phyloP scores from a whole-genome alignment of 2,329 filamentous ascomycete genomes.

The Neocucurbitaria cava region DNA sequence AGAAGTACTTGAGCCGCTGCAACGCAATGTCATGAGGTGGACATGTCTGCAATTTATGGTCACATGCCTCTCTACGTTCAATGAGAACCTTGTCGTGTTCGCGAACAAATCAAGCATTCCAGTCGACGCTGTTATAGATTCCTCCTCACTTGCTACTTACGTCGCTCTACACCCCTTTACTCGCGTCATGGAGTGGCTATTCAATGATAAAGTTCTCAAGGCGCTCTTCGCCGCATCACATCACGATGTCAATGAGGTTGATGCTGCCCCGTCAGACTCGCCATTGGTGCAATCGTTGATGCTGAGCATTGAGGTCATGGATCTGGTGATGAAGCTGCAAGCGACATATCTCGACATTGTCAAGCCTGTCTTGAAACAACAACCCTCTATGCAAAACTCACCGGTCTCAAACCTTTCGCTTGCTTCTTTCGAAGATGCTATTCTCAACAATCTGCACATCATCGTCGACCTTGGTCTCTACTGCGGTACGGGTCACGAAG shows the following conservation, averaged over 20 bases:
- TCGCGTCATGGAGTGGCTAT: constrained; percentile 97
- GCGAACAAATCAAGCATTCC: constrained; percentile 78
- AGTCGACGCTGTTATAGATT: constrained; percentile 76
- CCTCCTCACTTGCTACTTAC: constrained; percentile 79
- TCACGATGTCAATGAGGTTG: constrained; percentile 75
- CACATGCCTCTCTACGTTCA: constrained; percentile 83
- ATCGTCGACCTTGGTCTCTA: constrained; percentile 86
- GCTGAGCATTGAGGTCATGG: constrained; percentile 82
- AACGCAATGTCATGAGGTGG: constrained; percentile 76
- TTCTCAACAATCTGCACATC: constrained; percentile 79
- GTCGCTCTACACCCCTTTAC: constrained; percentile 90
- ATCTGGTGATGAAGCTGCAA: constrained; percentile 83
- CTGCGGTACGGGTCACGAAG: constrained; percentile 82
- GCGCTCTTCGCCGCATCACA: constrained; percentile 80
- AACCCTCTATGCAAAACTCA: constrained; percentile 64
- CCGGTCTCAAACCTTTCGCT: constrained; percentile 77
- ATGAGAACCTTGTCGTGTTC: constrained; percentile 89
- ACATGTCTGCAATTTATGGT: constrained; percentile 85
- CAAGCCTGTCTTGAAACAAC: constrained; percentile 74
- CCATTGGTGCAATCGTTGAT: constrained; percentile 81
- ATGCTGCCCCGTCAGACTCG: constrained; percentile 76
- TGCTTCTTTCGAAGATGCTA: constrained; percentile 89
- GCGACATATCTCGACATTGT: constrained; percentile 91
- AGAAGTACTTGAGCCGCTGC: constrained; percentile 68
- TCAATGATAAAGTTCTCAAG: constrained; percentile 86